Percentiles rank a stretch among this genome's conserved stretches.
Evolutionary conservation across 352 stramenopile genomes (phyloP).

Genomic region (Globisporangium echinulatum): DNA sequence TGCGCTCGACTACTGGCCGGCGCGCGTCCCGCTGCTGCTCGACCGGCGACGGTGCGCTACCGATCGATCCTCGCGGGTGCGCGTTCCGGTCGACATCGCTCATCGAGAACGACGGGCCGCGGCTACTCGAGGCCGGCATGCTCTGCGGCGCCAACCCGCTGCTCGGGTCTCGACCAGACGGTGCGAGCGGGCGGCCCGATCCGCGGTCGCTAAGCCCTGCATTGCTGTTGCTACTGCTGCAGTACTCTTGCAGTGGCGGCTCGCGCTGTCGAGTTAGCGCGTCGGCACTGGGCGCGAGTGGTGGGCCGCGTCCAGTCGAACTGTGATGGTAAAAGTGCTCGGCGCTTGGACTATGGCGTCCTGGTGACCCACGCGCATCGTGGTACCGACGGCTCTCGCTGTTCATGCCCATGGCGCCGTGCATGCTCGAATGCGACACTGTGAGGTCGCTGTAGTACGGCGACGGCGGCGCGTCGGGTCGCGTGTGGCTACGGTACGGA

Average conservation of each 20-base stretch:
- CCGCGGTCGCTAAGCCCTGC: too few species aligned
- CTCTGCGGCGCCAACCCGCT: not conserved
- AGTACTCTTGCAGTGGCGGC: not conserved
- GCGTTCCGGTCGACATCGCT: slow-evolving; percentile 55
- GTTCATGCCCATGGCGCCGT: not conserved
- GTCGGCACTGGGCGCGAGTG: not conserved
- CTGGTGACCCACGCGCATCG: slow-evolving; percentile 1
- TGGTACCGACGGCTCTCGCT: slow-evolving; percentile 6
- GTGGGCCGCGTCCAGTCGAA: not conserved
- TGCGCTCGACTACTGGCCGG: not conserved
- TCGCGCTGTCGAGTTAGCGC: not conserved
- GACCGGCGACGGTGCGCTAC: slow-evolving; percentile 4
- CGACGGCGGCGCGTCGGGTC: not conserved
- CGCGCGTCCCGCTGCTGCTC: slow-evolving; percentile 5
- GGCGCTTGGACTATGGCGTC: not conserved
- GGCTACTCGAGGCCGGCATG: not conserved
- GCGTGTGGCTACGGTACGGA: not conserved
- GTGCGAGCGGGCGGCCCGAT: too few species aligned
- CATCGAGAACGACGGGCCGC: slow-evolving; percentile 48
- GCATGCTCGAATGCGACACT: not conserved
- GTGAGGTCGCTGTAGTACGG: slow-evolving; percentile 8
- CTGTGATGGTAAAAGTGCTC: slow-evolving; percentile 7
- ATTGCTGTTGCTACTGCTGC: slow-evolving; percentile 5
- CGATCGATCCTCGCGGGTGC: slow-evolving; percentile 4
- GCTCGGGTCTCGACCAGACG: too few species aligned